Evolutionary conservation across 345 rosid genomes (phyloP), one percentile per base, ranked within the genome.

Genomic region (Eucalyptus curtisii): DNA sequence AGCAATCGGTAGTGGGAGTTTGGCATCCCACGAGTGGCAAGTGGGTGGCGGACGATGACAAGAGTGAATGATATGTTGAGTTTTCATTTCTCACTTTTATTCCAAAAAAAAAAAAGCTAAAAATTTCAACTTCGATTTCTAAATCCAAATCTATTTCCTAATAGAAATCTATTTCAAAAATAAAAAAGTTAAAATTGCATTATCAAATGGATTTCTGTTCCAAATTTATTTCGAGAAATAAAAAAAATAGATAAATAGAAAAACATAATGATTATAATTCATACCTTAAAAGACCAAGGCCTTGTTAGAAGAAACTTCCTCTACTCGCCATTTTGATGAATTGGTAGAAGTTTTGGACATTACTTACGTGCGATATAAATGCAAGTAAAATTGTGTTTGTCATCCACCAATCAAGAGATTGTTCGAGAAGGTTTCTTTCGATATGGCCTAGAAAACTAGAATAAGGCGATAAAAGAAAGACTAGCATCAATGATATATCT

Each of bases 1-100:
- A 5, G 53, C 8, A 3, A 0, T 52, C 2, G 0, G 1, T 0
- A 52, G 0, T 52, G 24, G 55, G 24, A 52, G 4, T 19, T 0
- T 0, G 2, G 4, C 0, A 1, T 52, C 55, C 0, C 4, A 52
- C 1, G 4, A 52, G 55, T 0, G 10, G 55, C 0, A 0, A 0
- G 55, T 7, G 24, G 55, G 55, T 19, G 24, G 55, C 2, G 0
- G 7, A 52, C 1, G 22, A 9, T 3, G 55, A 52, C 0, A 1
- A 52, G 24, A 52, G 1, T 52, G 10, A 52, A 52, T 1, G 2
- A 52, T 52, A 52, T 19, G 1, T 19, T 7, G 1, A 19, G 4
- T 19, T 52, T 52, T 52, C 2, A 52, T 19, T 52, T 52, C 10
- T 52, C 10, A 52, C 2, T 52, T 52, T 52, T 52, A 0, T 52